Evolutionary conservation across 805 yeast genomes (phyloP), one percentile per base, ranked within the genome.

Genomic region (Blastobotrys chiropterorum): DNA sequence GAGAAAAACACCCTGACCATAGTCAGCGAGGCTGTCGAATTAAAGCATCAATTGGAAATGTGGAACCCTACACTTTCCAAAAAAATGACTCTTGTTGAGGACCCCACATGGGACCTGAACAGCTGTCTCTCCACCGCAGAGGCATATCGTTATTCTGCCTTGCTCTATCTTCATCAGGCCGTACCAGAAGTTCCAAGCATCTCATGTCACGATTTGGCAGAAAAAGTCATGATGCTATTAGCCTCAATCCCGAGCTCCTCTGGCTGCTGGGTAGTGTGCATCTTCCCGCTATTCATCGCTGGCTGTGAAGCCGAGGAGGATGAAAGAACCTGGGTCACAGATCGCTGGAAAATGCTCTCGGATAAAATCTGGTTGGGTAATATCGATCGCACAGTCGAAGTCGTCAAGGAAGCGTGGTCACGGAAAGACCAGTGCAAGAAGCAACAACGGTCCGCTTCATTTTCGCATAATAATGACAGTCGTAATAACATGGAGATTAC

Each of bases 321-420:
- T 40, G 86, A 83, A 59, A 65, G 87, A 20, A 78, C 73, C 43
- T 81, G 86, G 85, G 80, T 82, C 31, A 72, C 70, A 48, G 68
- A 73, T 19, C 67, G 86, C 30, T 83, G 89, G 89, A 70, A 67
- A 3, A 59, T 77, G 13, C 67, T 83, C 14, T 66, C 77, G 17
- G 71, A 76, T 14, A 72, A 74, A 60, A 69, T 83, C 71, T 79
- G 85, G 81, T 74, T 83, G 48, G 87, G 87, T 0, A 83, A 82
- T 54, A 76, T 82, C 14, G 85, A 81, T 58, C 67, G 85, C 30
- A 81, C 88, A 0, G 69, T 79, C 50, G 87, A 83, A 57, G 85
- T 83, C 8, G 83, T 83, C 38, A 78, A 80, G 54, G 90, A 83
- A 62, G 87, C 82, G 7, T 83, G 90, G 90, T 68, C 76, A 39